Evolutionary conservation across 768 basidiomycete genomes (phyloP), one percentile per base, ranked within the genome.

Genomic region (Royoungia palumana): DNA sequence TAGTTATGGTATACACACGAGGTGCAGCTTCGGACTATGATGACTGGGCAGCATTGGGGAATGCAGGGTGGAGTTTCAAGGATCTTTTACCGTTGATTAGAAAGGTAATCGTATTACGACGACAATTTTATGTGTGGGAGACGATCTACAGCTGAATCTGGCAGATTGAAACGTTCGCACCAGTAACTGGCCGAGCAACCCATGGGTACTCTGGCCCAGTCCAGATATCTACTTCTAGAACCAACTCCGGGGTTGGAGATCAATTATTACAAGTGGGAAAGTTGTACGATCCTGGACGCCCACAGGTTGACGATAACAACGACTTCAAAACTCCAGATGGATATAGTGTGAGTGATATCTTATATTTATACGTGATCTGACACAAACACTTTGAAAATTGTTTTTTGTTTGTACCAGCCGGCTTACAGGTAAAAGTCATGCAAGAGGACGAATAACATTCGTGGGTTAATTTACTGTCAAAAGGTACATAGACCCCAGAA

Each of bases 401-500:
- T 21, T 10, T 21, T 9, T 28, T 12, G 3, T 28, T 28, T 12
- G 28, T 4, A 5, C 19, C 30, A 64, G 63, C 47, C 43, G n/a
- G 22, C 35, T 27, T 49, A 47, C 35, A 56, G 49, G 61, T 63
- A 45, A 52, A 50, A 5, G 5, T 39, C 16, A 4, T 35, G 6
- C 34, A 2, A 30, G 21, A 13, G 37, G 22, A 19, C n/a, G 30
- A 36, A 14, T 22, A 4, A 44, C 25, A 9, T 47, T 6, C 34
- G 44, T 4, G 4, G 27, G 20, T 35, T 42, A 14, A 46, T n/a
- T 25, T 6, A 2, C 25, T 21, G 10, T 24, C 28, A 5, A 1
- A 32, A 87, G 83, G 57, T 86, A 79, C 58, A 70, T 85, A 22
- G 70, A 79, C 49, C 63, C 55, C 5, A 60, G 65, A 17, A 79